Conservation (phyloP, 2,329 filamentous ascomycete species). For the Cordyceps militaris region DNA sequence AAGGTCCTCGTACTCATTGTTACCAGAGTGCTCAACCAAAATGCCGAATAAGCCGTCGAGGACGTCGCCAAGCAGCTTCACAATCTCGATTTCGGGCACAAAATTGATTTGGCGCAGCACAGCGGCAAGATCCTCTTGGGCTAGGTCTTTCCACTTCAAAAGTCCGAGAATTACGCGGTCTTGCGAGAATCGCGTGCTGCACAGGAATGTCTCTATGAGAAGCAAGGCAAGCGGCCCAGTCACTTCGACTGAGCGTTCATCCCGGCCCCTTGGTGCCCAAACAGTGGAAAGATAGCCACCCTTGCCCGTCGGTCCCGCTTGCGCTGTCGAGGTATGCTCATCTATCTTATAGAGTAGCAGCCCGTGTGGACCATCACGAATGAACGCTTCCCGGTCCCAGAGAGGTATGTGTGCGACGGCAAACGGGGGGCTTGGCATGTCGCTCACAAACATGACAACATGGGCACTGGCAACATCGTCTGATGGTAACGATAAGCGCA, state of each 20-base stretch:
- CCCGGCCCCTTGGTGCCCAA: slow-evolving; percentile 64
- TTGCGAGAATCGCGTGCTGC: slow-evolving; percentile 91
- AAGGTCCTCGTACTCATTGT: slow-evolving; percentile 85
- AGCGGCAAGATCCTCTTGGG: slow-evolving; percentile 62
- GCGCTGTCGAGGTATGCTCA: slow-evolving; percentile 70
- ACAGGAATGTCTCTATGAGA: slow-evolving; percentile 75
- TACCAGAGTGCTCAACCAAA: slow-evolving; percentile 81
- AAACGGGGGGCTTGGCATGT: slow-evolving; percentile 81
- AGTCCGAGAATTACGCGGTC: slow-evolving; percentile 79
- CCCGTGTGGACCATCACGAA: slow-evolving; percentile 75
- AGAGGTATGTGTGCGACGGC: slow-evolving; percentile 88
- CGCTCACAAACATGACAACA: slow-evolving; percentile 81
- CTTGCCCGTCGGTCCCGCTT: slow-evolving; percentile 56
- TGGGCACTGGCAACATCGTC: slow-evolving; percentile 77
- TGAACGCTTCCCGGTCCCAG: slow-evolving; percentile 87
- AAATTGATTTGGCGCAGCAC: slow-evolving; percentile 81
- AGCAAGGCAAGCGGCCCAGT: slow-evolving; percentile 76
- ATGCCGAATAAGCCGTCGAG: slow-evolving; percentile 89
- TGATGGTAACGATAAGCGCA: slow-evolving; percentile 71
- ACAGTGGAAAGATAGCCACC: slow-evolving; percentile 82
- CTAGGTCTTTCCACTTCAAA: slow-evolving; percentile 75
- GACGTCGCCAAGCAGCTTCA: slow-evolving; percentile 85
- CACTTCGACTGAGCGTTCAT: slow-evolving; percentile 64
- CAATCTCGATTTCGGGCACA: slow-evolving; percentile 94
- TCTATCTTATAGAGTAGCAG: slow-evolving; percentile 86